phyloP scores from a whole-genome alignment of 805 yeast species.

The Yamadazyma laniorum region DNA sequence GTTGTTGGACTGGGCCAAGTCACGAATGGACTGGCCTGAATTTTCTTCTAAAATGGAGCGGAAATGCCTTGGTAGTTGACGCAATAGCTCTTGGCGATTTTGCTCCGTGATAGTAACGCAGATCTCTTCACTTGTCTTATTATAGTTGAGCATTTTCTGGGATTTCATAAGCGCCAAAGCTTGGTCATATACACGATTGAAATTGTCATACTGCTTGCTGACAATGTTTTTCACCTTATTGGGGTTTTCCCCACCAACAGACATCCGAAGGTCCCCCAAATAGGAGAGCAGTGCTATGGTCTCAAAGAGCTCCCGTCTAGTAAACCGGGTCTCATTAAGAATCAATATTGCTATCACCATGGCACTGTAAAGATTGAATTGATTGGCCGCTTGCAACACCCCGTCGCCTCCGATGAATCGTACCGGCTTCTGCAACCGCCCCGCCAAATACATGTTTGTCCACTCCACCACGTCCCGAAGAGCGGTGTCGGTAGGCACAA shows the following conservation, averaged over 20 bases:
- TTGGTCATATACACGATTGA: slow-evolving; percentile 74
- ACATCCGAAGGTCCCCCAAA: slow-evolving; percentile 85
- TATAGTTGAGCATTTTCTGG: not conserved
- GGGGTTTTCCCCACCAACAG: slow-evolving; percentile 88
- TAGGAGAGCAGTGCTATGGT: slow-evolving; percentile 81
- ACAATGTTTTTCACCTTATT: slow-evolving; percentile 86
- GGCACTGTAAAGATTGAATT: slow-evolving; percentile 75
- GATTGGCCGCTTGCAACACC: slow-evolving; percentile 63
- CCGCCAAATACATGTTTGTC: slow-evolving; percentile 85
- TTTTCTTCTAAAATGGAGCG: slow-evolving; percentile 29
- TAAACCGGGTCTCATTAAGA: slow-evolving; percentile 38
- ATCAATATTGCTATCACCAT: slow-evolving; percentile 64
- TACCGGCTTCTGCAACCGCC: slow-evolving; percentile 92
- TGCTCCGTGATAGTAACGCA: not conserved
- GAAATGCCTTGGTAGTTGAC: slow-evolving; percentile 50
- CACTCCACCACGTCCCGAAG: slow-evolving; percentile 75
- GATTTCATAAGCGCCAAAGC: slow-evolving; percentile 19
- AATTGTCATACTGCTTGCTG: slow-evolving; percentile 63
- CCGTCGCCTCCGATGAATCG: slow-evolving; percentile 36
- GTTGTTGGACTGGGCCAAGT: not conserved
- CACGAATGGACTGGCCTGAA: not conserved
- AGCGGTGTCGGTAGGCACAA: slow-evolving; percentile 61
- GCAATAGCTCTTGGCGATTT: slow-evolving; percentile 27
- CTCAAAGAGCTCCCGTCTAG: slow-evolving; percentile 66
- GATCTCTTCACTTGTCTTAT: not conserved